Percentiles rank a stretch among this genome's conserved stretches.
Conservation (phyloP, 73 alveolate genomes). For the Paramecium pentaurelia region DNA sequence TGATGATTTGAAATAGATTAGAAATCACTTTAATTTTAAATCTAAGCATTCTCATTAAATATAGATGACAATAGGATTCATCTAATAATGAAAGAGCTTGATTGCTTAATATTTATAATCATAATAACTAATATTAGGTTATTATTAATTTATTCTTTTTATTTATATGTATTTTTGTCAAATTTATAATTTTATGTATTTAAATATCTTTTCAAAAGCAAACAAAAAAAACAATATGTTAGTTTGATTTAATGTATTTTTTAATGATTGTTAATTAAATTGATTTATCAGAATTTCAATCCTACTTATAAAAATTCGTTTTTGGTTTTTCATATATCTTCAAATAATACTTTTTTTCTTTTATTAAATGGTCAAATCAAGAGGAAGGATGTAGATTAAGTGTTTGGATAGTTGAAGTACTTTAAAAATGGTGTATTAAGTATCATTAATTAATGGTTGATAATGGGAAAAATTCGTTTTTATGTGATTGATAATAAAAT, state of each 20-base stretch:
- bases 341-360: not conserved
- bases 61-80: not conserved
- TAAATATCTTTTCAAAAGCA: not conserved
- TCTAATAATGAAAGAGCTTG: not conserved
- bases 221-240: not conserved
- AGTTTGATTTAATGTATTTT: not conserved
- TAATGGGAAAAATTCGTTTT: not conserved
- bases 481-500: conserved; percentile 9
- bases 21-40: not conserved
- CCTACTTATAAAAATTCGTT: not conserved
- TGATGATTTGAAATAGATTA: not conserved
- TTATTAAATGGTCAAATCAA: not conserved
- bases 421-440: not conserved
- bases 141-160: too few species aligned
- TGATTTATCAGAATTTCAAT: not conserved
- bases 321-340: not conserved
- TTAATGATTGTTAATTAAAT: not conserved
- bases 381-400: not conserved
- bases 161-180: not conserved
- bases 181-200: too few species aligned
- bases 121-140: not conserved
- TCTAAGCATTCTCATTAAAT: not conserved
- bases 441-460: not conserved
- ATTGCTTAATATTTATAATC: not conserved
- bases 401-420: not conserved